These are phyloP conservation scores for Sugiyamaella marilandica DNA, from an alignment of 805 yeast species.

Conservation along the genomic window DNA sequence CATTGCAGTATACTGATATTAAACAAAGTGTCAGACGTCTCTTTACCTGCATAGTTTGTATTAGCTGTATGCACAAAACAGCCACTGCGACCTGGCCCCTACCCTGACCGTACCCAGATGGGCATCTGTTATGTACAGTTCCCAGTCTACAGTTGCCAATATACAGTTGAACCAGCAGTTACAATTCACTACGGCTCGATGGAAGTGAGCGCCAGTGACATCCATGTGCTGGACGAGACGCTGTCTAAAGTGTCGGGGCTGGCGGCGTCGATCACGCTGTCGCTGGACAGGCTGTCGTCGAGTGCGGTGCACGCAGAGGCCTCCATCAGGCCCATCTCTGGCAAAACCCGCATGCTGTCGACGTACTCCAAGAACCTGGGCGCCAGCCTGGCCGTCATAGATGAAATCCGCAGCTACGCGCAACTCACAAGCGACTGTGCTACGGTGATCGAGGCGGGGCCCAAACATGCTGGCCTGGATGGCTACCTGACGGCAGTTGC, in stretches of 20 bases:
- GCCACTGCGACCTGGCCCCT: constrained; percentile 7
- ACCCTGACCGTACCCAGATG: too few relatives aligned
- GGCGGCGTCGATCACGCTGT: constrained; percentile 49
- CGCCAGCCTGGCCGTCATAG: constrained; percentile 26
- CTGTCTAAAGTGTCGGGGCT: constrained; percentile 54
- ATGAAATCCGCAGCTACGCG: constrained; percentile 38
- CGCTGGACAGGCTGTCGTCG: constrained; percentile 49
- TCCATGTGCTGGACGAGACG: constrained; percentile 74
- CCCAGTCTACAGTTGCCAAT: too few relatives aligned
- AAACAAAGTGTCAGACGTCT: too few relatives aligned
- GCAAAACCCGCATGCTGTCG: constrained; percentile 54
- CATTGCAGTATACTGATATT: too few relatives aligned
- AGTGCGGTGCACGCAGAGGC: constrained; percentile 53
- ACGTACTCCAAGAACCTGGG: constrained; percentile 43
- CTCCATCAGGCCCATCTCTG: constrained; percentile 67
- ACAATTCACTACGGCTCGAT: neutral
- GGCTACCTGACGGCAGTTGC: constrained; percentile 23
- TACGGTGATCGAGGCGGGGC: constrained; percentile 25
- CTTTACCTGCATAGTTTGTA: too few relatives aligned
- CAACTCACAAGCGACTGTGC: constrained; percentile 41
- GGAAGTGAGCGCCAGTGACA: constrained; percentile 39
- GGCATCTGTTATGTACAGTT: too few relatives aligned
- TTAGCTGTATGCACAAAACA: neutral
- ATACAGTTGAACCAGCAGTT: too few relatives aligned
- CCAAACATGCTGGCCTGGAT: constrained; percentile 25